Base-by-base conservation (phyloP, 768 basidiomycete species). In the Podaxis sp. region DNA sequence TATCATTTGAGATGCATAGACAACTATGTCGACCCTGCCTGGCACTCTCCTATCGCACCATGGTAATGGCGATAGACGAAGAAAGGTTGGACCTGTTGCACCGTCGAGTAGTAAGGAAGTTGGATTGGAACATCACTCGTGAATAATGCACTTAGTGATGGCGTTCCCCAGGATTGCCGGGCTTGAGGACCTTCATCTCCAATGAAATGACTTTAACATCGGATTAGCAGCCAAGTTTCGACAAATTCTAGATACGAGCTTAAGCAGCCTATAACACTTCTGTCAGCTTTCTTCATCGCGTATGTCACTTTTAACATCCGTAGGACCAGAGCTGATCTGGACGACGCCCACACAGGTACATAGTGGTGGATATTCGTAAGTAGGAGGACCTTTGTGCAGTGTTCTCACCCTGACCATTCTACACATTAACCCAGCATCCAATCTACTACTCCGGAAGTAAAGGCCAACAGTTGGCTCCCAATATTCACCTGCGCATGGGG, bases 161-260 rank as follows among this genome's bases (percentile, higher is more conserved):
- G 7, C 7, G n/a, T 32, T 6, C 2, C 65, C 66, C 46, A 67
- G 72, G 10, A 62, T 73, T 16, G 71, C 68, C 4, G 68, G 69
- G 21, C 60, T 73, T 14, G 70, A 73, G 10, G 69, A 69, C 53
- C 64, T 73, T 16, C 42, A 59, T 1, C 70, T 73, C 67, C 61
- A 63, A 11, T 66, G 68, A 25, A 63, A 68, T 5, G 70, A 73
- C 48, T 71, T 71, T 59, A 71, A 71, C 56, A 67, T 72, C 44
- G 25, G 62, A 47, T 42, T 50, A 25, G 37, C 55, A 4, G 55
- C 44, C 46, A n/a, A 21, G 42, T 47, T n/a, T 16, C 13, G 42
- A 1, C 1, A 16, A 3, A n/a, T 36, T 4, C 18, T 27, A 9
- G 5, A 16, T 21, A 23, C n/a, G 1, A 47, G 23, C 32, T 32